phyloP scores from a whole-genome alignment of 345 rosid genomes.

The Psidium guajava region DNA sequence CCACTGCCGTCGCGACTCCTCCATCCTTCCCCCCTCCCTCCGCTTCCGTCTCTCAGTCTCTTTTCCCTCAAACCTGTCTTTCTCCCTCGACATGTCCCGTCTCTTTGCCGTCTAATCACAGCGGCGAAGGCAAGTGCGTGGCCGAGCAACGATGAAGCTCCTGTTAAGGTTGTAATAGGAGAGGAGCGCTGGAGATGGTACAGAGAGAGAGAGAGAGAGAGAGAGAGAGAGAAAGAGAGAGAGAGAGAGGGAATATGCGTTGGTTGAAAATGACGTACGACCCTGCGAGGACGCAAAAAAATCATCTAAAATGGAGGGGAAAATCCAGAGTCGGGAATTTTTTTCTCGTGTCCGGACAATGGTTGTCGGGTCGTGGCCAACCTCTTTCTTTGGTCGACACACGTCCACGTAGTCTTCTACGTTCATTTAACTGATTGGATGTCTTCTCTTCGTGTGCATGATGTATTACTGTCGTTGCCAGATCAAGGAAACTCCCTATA shows the following conservation, averaged over 20 bases:
- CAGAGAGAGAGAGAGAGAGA: neutral
- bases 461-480: neutral
- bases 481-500: conserved; percentile 8
- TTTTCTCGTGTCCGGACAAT: no score
- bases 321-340: neutral
- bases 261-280: neutral
- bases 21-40: neutral
- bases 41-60: neutral
- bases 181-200: neutral
- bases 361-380: no score
- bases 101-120: neutral
- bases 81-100: neutral
- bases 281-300: neutral
- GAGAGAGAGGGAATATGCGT: neutral
- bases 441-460: neutral
- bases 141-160: neutral
- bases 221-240: neutral
- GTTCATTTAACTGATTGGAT: neutral
- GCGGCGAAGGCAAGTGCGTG: neutral
- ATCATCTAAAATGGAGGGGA: neutral
- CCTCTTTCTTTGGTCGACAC: no score
- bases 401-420: neutral
- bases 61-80: neutral
- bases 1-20: neutral
- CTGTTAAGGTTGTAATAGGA: neutral